phyloP scores from a whole-genome alignment of 2,329 filamentous ascomycete species.

The Pseudopithomyces maydicus region DNA sequence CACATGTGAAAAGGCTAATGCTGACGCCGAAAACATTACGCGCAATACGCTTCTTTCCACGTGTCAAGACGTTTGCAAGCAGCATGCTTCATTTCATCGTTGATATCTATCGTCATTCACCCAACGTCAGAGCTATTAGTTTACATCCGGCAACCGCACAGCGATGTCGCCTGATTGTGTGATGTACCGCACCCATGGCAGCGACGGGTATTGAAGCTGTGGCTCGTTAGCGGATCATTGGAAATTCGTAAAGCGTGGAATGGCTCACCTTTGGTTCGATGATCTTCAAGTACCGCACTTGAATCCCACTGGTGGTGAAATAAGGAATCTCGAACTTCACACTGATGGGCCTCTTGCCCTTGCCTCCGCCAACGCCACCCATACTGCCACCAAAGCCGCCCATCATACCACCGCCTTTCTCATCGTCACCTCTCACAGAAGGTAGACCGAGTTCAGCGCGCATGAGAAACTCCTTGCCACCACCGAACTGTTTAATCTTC shows the following conservation, averaged over 20 bases:
- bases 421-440: slow-evolving; percentile 92
- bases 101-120: slow-evolving; percentile 18
- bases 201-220: slow-evolving; percentile 94
- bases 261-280: slow-evolving; percentile 92
- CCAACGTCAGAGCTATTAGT: slow-evolving; percentile 52
- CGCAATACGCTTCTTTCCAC: background rate
- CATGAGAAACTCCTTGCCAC: slow-evolving; percentile 99
- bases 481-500: slow-evolving; percentile 99
- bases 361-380: slow-evolving; percentile 80
- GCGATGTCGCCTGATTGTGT: slow-evolving; percentile 98
- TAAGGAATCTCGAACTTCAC: slow-evolving; percentile 99
- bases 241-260: background rate
- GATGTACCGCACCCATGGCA: slow-evolving; percentile 98
- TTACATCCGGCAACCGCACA: slow-evolving; percentile 88
- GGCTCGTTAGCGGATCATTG: slow-evolving; percentile 15
- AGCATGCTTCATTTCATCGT: slow-evolving; percentile 19
- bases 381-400: slow-evolving; percentile 96
- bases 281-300: slow-evolving; percentile 98
- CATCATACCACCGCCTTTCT: slow-evolving; percentile 96
- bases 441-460: slow-evolving; percentile 92
- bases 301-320: slow-evolving; percentile 98
- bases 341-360: slow-evolving; percentile 94
- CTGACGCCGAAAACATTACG: too few species aligned
- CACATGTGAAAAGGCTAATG: too few species aligned
- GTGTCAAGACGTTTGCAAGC: background rate